phyloP scores from a whole-genome alignment of 129 eudicot genomes.

The Arctium lappa region DNA sequence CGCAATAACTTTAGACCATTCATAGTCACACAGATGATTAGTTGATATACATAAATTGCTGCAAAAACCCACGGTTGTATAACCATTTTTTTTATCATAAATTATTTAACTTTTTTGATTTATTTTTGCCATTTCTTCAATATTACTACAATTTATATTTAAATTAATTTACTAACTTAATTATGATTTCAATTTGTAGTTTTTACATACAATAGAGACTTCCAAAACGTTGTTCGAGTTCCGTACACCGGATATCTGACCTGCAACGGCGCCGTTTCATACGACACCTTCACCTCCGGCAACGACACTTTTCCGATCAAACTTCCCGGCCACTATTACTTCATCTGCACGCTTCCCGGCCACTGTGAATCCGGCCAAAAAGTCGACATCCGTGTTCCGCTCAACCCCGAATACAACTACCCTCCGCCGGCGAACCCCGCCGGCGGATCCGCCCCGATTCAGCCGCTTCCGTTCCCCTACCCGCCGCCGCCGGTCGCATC shows the following conservation, averaged over 20 bases:
- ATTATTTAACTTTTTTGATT: too few relatives aligned
- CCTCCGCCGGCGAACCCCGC: background rate
- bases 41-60: too few relatives aligned
- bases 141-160: background rate
- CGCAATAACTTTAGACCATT: too few relatives aligned
- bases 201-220: conserved; percentile 30
- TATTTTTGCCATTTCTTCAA: background rate
- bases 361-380: conserved; percentile 56
- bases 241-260: conserved; percentile 30
- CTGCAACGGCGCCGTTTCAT: conserved; percentile 36
- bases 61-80: too few relatives aligned
- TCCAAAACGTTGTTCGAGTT: conserved; percentile 53
- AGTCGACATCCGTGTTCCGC: conserved; percentile 51
- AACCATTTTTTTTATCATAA: too few relatives aligned
- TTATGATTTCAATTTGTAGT: conserved; percentile 24
- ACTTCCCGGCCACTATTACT: conserved; percentile 47
- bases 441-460: background rate
- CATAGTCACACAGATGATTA: too few relatives aligned
- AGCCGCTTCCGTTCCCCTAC: conserved; percentile 39
- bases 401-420: background rate
- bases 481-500: conserved; percentile 20
- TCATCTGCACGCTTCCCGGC: conserved; percentile 41
- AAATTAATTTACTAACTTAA: background rate
- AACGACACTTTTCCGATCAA: conserved; percentile 36
- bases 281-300: conserved; percentile 41